These are phyloP conservation scores for Raffaelea arxii DNA, from an alignment of 2,329 filamentous ascomycete species.

Conservation along the genomic window DNA sequence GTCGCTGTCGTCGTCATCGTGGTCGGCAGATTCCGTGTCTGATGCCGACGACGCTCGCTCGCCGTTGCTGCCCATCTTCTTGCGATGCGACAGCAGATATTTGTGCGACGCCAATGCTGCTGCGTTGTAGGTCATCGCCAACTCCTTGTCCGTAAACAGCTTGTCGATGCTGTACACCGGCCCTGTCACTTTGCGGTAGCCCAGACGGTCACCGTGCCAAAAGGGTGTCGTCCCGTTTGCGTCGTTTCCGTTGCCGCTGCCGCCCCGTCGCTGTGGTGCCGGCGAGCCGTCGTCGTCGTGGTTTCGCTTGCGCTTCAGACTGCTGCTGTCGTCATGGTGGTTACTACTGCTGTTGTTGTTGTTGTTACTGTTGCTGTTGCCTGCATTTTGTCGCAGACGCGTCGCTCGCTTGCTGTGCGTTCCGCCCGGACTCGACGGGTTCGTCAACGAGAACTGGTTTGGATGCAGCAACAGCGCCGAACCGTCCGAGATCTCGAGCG, in stretches of 20 bases:
- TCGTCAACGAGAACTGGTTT: conserved; percentile 57
- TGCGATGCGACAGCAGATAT: conserved; percentile 49
- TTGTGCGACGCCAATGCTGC: conserved; percentile 54
- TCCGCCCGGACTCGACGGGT: conserved; percentile 54
- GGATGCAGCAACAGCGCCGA: conserved; percentile 57
- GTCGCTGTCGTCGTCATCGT: conserved; percentile 39
- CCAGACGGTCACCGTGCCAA: conserved; percentile 52
- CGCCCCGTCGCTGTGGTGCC: conserved; percentile 44
- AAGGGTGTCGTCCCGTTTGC: conserved; percentile 48
- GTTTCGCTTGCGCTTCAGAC: conserved; percentile 55
- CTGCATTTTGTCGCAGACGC: conserved; percentile 49
- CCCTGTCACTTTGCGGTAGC: conserved; percentile 45
- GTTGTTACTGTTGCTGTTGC: conserved; percentile 53
- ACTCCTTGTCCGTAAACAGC: conserved; percentile 61
- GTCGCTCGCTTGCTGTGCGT: conserved; percentile 55
- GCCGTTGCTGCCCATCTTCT: conserved; percentile 38
- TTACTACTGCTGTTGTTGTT: too few species aligned
- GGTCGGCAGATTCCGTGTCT: conserved; percentile 43
- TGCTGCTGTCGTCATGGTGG: conserved; percentile 53
- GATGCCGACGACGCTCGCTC: conserved; percentile 38
- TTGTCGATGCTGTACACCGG: conserved; percentile 58
- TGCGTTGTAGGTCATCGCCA: conserved; percentile 54
- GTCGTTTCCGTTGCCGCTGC: too few species aligned
- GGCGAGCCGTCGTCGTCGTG: conserved; percentile 52
- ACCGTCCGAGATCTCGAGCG: conserved; percentile 56